Evolutionary conservation across 208 protist species (phyloP).

Genomic region (Trypanosoma caninum): DNA sequence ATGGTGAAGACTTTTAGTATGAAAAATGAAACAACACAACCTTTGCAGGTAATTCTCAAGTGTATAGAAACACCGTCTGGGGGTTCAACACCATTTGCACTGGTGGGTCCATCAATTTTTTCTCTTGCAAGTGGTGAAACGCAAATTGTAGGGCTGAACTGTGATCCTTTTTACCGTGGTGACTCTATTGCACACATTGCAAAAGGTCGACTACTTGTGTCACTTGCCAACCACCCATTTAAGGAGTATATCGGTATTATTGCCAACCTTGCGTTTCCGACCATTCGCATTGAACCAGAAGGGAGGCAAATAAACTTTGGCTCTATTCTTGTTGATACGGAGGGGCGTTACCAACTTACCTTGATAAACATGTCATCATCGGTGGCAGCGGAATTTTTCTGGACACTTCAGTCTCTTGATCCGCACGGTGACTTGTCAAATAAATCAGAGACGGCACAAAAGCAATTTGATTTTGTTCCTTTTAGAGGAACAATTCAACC

Average conservation of each 20-base stretch:
- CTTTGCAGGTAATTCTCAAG: constrained; percentile 67
- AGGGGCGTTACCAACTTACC: constrained; percentile 59
- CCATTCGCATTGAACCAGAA: constrained; percentile 64
- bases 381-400: constrained; percentile 73
- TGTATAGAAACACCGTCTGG: constrained; percentile 15
- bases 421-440: constrained; percentile 4
- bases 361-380: constrained; percentile 79
- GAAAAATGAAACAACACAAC: constrained; percentile 85
- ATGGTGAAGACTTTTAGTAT: constrained; percentile 80
- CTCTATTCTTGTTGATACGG: constrained; percentile 90
- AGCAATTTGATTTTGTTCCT: constrained; percentile 93
- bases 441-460: constrained; percentile 10
- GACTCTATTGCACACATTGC: constrained; percentile 75
- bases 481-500: constrained; percentile 87
- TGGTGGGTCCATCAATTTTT: constrained; percentile 59
- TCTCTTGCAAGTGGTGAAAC: constrained; percentile 71
- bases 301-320: constrained; percentile 85
- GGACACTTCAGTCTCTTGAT: constrained; percentile 30
- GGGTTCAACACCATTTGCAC: constrained; percentile 53
- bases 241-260: constrained; percentile 78
- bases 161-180: constrained; percentile 79
- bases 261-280: constrained; percentile 88
- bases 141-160: constrained; percentile 77
- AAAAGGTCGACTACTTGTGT: constrained; percentile 73
- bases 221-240: constrained; percentile 89